Base-by-base conservation (phyloP, 192 early-diverging fungal genomes). In the Mortierella hygrophila region DNA sequence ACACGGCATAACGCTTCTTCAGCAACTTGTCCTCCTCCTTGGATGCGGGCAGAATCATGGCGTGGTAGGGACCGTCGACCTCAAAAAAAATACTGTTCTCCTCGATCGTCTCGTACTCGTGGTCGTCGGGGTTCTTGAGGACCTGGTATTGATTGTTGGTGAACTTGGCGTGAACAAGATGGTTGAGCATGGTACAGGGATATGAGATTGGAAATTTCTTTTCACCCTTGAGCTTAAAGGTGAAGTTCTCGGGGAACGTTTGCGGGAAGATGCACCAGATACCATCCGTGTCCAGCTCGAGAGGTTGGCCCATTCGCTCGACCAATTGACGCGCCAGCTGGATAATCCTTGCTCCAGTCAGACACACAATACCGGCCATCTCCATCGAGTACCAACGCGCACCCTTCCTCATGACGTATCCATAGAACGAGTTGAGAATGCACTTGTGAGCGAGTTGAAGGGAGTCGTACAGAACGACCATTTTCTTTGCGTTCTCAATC, bases 51-150 rank as follows among this genome's bases (percentile, higher is more conserved):
- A 99, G 82, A 72, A 99, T 97, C 99, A 99, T 99, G 32, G 98
- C 98, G 52, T 95, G 94, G 85, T 99, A 99, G 35, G 99, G 99
- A 13, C 99, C 99, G 78, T 99, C 98, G 37, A 99, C 98, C 87
- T 99, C 99, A 75, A 99, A 99, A 78, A 99, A 98, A 65, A 99
- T 99, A 88, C 93, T 94, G 91, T 99, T 99, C 76, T 99, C 99
- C 75, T 93, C 94, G 47, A 91, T 93, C 16, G 89, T 91, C 23
- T 86, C 69, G 82, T 98, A 98, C 49, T 92, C 83, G 69, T 90
- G 88, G 6, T 88, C 90, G n/a, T 86, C 89, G 6, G 85, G 77
- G 40, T 96, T 92, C 1, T 88, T 84, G n/a, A 95, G 81, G n/a
- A 94, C 92, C 83, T 98, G 97, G 88, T 98, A 99, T 87, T 99